Conservation (phyloP, 192 early-diverging fungal species). For the Chytriomyces sp. region DNA sequence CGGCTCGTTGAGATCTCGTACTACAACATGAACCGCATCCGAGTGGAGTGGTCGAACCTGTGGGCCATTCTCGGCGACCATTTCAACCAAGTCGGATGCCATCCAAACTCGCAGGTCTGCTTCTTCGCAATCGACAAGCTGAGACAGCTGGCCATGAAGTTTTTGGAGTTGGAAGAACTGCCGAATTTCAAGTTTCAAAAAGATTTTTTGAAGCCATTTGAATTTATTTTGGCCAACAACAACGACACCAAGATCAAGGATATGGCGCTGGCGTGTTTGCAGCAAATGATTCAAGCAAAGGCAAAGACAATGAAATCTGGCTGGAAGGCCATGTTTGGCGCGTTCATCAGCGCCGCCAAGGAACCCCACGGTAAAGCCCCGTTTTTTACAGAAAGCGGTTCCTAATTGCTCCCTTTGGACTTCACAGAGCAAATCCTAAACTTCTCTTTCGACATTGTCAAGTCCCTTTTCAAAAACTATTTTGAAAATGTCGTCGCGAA, state of each 20-base stretch:
- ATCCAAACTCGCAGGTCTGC: slow-evolving; percentile 82
- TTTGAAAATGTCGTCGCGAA: slow-evolving; percentile 69
- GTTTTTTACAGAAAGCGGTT: slow-evolving; percentile 67
- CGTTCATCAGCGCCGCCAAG: slow-evolving; percentile 65
- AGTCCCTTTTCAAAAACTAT: slow-evolving; percentile 65
- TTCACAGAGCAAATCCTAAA: slow-evolving; percentile 58
- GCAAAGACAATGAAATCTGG: slow-evolving; percentile 57
- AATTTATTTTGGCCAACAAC: slow-evolving; percentile 73
- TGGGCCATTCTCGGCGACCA: slow-evolving; percentile 77
- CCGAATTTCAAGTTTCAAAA: slow-evolving; percentile 97
- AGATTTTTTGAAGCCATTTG: slow-evolving; percentile 93
- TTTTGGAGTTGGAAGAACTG: slow-evolving; percentile 94
- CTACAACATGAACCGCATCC: slow-evolving; percentile 98
- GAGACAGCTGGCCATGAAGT: slow-evolving; percentile 94
- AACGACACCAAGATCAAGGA: slow-evolving; percentile 85
- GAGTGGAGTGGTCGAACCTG: slow-evolving; percentile 94
- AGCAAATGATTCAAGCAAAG: slow-evolving; percentile 66
- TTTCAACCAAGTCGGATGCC: slow-evolving; percentile 88
- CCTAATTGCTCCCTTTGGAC: slow-evolving; percentile 70
- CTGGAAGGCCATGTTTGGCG: slow-evolving; percentile 64
- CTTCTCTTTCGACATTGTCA: slow-evolving; percentile 80
- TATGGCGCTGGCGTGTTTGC: slow-evolving; percentile 59
- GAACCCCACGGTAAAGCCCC: slow-evolving; percentile 55
- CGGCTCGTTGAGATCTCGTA: slow-evolving; percentile 95
- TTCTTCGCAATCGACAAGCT: slow-evolving; percentile 94